Evolutionary conservation across 2,329 filamentous ascomycete species (phyloP).

Genomic region (Pseudohalonectria lignicola): DNA sequence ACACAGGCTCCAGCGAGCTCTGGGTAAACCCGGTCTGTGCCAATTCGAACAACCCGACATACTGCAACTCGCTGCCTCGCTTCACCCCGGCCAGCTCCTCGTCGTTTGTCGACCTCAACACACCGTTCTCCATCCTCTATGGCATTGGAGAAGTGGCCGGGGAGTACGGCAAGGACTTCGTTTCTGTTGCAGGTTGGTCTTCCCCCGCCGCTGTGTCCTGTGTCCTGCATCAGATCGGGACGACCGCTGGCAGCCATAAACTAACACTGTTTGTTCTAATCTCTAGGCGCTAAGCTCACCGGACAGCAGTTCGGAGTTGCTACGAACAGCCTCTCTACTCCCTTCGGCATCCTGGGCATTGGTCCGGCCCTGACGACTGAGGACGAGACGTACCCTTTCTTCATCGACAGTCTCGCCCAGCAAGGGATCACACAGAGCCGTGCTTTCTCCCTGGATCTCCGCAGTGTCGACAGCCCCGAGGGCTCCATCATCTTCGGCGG

Average conservation of each 20-base stretch:
- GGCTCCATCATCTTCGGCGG: constrained; percentile 6
- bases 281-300: neutral
- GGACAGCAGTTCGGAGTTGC: constrained; percentile 51
- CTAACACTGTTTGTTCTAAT: too few species aligned
- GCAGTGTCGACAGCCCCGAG: constrained; percentile 7
- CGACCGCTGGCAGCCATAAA: too few species aligned
- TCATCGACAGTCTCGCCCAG: constrained; percentile 31
- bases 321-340: constrained; percentile 27
- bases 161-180: constrained; percentile 27
- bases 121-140: constrained; percentile 25
- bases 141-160: constrained; percentile 31
- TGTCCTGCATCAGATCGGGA: too few species aligned
- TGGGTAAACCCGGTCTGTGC: constrained; percentile 50
- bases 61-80: constrained; percentile 27
- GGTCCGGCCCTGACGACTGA: constrained; percentile 38
- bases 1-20: constrained; percentile 43
- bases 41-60: constrained; percentile 16
- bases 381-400: constrained; percentile 31
- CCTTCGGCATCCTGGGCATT: constrained; percentile 54
- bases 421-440: constrained; percentile 33
- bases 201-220: too few species aligned
- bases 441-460: constrained; percentile 21
- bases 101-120: constrained; percentile 14
- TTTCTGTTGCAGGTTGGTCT: constrained; percentile 14
- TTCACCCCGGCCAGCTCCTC: constrained; percentile 26